phyloP scores from a whole-genome alignment of 495 filamentous ascomycete genomes.

The Aspergillus nanangensis region DNA sequence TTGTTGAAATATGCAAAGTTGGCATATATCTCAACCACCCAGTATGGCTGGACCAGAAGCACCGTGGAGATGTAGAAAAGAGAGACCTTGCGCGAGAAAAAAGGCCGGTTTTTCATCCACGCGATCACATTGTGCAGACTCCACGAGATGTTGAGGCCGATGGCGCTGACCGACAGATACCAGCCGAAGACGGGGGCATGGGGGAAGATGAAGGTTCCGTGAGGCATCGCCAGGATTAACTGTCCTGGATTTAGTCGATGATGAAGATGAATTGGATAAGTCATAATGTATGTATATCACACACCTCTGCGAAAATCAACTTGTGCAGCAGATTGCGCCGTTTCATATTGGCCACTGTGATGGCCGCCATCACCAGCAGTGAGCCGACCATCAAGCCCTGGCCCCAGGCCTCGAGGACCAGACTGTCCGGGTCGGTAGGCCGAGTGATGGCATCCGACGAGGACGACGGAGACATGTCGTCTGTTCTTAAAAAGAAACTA shows the following conservation, averaged over 20 bases:
- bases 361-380: slow-evolving; percentile 41
- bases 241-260: slow-evolving; percentile 4
- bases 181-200: slow-evolving; percentile 38
- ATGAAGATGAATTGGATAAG: background rate
- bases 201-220: slow-evolving; percentile 45
- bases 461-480: slow-evolving; percentile 9
- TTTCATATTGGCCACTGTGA: slow-evolving; percentile 42
- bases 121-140: slow-evolving; percentile 45
- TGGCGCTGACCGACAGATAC: slow-evolving; percentile 43
- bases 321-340: slow-evolving; percentile 39
- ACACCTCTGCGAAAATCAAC: slow-evolving; percentile 42
- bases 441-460: slow-evolving; percentile 17
- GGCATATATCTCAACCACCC: slow-evolving; percentile 45
- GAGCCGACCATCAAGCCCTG: slow-evolving; percentile 45
- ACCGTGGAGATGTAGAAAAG: slow-evolving; percentile 37
- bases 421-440: slow-evolving; percentile 28
- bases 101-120: slow-evolving; percentile 46
- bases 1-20: slow-evolving; percentile 49
- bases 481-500: background rate
- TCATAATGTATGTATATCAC: background rate
- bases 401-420: slow-evolving; percentile 46
- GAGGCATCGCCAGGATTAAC: slow-evolving; percentile 31
- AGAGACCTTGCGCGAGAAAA: slow-evolving; percentile 30
- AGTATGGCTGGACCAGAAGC: slow-evolving; percentile 38
- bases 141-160: slow-evolving; percentile 44